Percentiles rank a stretch among this genome's conserved stretches.
phyloP scores from a whole-genome alignment of 2,329 filamentous ascomycete genomes.

The Sporothrix variecibatus region DNA sequence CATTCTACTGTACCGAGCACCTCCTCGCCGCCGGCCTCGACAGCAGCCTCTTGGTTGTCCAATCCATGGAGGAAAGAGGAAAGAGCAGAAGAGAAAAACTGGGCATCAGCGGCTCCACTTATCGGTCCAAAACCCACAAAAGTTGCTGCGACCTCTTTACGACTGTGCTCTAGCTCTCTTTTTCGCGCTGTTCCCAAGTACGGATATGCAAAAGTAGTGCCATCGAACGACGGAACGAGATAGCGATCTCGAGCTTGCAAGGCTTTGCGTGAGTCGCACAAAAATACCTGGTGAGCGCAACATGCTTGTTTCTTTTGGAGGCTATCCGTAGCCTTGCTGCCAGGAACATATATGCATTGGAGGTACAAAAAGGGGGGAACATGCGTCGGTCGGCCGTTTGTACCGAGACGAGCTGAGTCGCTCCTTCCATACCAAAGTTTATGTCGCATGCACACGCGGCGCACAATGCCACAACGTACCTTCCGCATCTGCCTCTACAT shows the following conservation, averaged over 20 bases:
- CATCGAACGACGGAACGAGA: background rate
- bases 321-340: background rate
- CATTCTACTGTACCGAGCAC: background rate
- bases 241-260: background rate
- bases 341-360: background rate
- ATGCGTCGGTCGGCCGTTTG: conserved; percentile 1
- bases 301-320: background rate
- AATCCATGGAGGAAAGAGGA: background rate
- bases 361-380: background rate
- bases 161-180: background rate
- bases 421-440: background rate
- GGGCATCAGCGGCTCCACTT: conserved; percentile 6
- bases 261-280: background rate
- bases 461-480: background rate
- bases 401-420: background rate
- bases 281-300: no score
- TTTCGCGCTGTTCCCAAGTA: background rate
- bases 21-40: background rate
- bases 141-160: conserved; percentile 16
- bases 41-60: background rate
- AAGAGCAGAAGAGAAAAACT: conserved; percentile 3
- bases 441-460: background rate
- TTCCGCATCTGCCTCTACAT: background rate
- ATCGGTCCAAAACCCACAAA: background rate
- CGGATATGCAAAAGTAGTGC: background rate